phyloP scores from a whole-genome alignment of 768 basidiomycete genomes.

The Lentinula detonsa region DNA sequence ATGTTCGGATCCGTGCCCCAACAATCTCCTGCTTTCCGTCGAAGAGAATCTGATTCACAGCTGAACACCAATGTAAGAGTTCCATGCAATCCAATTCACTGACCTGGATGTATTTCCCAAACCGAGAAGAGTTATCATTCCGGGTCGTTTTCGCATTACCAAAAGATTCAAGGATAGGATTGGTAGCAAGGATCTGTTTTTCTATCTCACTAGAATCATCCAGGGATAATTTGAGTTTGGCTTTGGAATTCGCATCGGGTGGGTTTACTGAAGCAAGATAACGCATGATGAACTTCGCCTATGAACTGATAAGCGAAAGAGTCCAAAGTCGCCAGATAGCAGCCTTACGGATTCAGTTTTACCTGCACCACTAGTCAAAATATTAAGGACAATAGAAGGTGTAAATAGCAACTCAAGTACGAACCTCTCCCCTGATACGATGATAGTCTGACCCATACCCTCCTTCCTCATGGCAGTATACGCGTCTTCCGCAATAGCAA shows the following conservation, averaged over 20 bases:
- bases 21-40: slow-evolving; percentile 95
- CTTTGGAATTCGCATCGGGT: slow-evolving; percentile 47
- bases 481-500: slow-evolving; percentile 99
- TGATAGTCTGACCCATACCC: slow-evolving; percentile 94
- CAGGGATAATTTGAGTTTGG: slow-evolving; percentile 64
- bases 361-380: slow-evolving; percentile 76
- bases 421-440: slow-evolving; percentile 96
- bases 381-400: slow-evolving; percentile 5
- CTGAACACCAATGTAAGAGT: slow-evolving; percentile 3
- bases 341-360: slow-evolving; percentile 91
- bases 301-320: neutral
- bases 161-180: slow-evolving; percentile 97
- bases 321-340: neutral
- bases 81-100: slow-evolving; percentile 13
- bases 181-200: slow-evolving; percentile 96
- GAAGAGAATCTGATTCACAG: slow-evolving; percentile 77
- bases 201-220: slow-evolving; percentile 95
- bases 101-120: slow-evolving; percentile 99
- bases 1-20: slow-evolving; percentile 97
- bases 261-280: slow-evolving; percentile 98
- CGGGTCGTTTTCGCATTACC: slow-evolving; percentile 99
- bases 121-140: slow-evolving; percentile 98
- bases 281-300: slow-evolving; percentile 99
- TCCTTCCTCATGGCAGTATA: slow-evolving; percentile 96
- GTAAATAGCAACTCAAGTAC: slow-evolving; percentile 15